A percentile compares a stretch with the other conserved stretches of the same genome.
Conservation (phyloP, 2,329 filamentous ascomycete genomes). For the Fusarium pseudonygamai region DNA sequence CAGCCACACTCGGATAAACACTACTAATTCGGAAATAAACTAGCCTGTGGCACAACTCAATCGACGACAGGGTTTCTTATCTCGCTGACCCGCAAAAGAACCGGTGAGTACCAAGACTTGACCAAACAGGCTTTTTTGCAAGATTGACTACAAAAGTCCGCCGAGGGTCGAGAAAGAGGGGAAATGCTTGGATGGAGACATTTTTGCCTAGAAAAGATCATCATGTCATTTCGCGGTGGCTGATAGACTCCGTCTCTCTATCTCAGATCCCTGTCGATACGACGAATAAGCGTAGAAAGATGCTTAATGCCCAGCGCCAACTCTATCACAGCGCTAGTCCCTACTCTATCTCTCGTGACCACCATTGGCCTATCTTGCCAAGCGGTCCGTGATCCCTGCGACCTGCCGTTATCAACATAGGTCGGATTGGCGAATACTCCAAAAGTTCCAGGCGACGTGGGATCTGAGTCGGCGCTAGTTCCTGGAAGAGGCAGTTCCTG, state of each 20-base stretch:
- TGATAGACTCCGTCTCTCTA: not conserved
- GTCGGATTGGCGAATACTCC: conserved; percentile 16
- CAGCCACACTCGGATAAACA: conserved; percentile 2
- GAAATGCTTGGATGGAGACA: conserved; percentile 3
- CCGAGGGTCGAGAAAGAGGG: conserved; percentile 1
- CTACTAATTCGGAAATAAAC: not conserved
- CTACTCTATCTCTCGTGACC: not conserved
- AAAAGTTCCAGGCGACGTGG: conserved; percentile 39
- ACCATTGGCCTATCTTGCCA: not conserved
- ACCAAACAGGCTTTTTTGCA: not conserved
- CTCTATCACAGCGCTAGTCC: not conserved
- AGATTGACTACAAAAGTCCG: not conserved
- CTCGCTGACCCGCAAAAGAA: conserved; percentile 20
- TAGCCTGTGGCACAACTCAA: conserved; percentile 20
- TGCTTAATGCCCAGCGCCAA: conserved; percentile 21
- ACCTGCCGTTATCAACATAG: conserved; percentile 44
- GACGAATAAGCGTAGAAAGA: conserved; percentile 34
- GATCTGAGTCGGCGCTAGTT: conserved; percentile 36
- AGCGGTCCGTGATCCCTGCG: conserved; percentile 11
- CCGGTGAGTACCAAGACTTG: not conserved
- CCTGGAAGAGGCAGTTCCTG: conserved; percentile 41
- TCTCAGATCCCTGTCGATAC: conserved; percentile 10
- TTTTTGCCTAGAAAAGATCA: not conserved
- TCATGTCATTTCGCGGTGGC: conserved; percentile 10
- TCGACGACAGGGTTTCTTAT: conserved; percentile 18